A percentile compares a stretch with the other conserved stretches of the same genome.
phyloP scores from a whole-genome alignment of 768 basidiomycete genomes.

The Rhodotorula toruloides region DNA sequence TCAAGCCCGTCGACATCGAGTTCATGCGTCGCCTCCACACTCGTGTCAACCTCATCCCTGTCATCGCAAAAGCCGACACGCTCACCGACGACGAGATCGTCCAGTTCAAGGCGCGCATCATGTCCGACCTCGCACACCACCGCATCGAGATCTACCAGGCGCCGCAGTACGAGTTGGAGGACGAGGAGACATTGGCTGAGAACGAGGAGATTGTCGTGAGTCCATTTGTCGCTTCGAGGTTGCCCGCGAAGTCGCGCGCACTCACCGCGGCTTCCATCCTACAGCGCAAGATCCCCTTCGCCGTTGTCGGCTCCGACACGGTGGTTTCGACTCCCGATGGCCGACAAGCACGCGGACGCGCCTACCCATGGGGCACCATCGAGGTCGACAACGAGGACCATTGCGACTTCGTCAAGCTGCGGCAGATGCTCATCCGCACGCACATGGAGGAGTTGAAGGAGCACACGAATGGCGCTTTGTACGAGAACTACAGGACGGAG shows the following conservation, averaged over 20 bases:
- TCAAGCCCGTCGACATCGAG: constrained; percentile 97
- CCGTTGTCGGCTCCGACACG: constrained; percentile 89
- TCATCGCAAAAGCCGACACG: constrained; percentile 98
- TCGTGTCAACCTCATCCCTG: constrained; percentile 95
- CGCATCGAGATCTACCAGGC: constrained; percentile 98
- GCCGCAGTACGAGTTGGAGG: constrained; percentile 94
- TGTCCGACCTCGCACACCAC: constrained; percentile 88
- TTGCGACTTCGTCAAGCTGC: constrained; percentile 98
- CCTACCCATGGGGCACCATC: constrained; percentile 97
- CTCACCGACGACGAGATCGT: constrained; percentile 91
- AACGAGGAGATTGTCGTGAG: constrained; percentile 77
- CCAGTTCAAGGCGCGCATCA: constrained; percentile 76
- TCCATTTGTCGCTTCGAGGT: not conserved
- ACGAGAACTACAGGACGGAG: constrained; percentile 97
- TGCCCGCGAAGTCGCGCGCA: not conserved
- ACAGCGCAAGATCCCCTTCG: constrained; percentile 92
- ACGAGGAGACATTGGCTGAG: constrained; percentile 95
- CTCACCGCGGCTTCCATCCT: not conserved
- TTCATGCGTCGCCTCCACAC: constrained; percentile 97
- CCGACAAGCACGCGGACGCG: constrained; percentile 84
- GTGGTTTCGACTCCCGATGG: constrained; percentile 78
- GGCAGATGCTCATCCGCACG: constrained; percentile 97
- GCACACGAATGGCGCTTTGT: constrained; percentile 89
- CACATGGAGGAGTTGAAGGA: constrained; percentile 99
- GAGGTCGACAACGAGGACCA: constrained; percentile 99